phyloP scores from a whole-genome alignment of 2,329 filamentous ascomycete genomes.

The Hymenoscyphus fraxineus region DNA sequence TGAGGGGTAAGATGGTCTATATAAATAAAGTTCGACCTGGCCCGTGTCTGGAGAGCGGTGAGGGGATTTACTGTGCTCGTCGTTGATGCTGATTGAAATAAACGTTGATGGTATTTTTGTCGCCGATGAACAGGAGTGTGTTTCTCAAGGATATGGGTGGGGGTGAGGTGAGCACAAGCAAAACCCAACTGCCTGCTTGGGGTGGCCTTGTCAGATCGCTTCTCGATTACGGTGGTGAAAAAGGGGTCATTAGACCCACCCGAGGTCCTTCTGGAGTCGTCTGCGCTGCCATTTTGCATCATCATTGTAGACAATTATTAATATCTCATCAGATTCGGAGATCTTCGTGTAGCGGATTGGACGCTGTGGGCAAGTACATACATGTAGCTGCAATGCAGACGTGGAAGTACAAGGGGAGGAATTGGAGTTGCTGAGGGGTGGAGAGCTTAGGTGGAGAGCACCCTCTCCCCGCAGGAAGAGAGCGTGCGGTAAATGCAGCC shows the following conservation, averaged over 20 bases:
- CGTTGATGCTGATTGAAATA: constrained; percentile 7
- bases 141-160: constrained; percentile 3
- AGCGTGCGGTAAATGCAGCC: background rate
- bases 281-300: background rate
- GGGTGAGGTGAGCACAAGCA: background rate
- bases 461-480: background rate
- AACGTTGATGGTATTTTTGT: background rate
- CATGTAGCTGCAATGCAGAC: background rate
- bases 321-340: background rate
- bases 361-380: background rate
- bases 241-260: constrained; percentile 3
- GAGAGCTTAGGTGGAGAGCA: background rate
- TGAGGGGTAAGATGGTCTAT: constrained; percentile 1
- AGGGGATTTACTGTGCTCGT: constrained; percentile 5
- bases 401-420: background rate
- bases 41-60: constrained; percentile 8
- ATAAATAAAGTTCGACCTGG: constrained; percentile 7
- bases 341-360: constrained; percentile 1
- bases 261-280: background rate
- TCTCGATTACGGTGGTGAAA: background rate
- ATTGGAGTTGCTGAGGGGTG: background rate
- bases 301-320: background rate
- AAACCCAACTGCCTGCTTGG: background rate
- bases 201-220: constrained; percentile 7
- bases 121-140: background rate